phyloP scores from a whole-genome alignment of 208 protist species.

The Phytomonas francai region DNA sequence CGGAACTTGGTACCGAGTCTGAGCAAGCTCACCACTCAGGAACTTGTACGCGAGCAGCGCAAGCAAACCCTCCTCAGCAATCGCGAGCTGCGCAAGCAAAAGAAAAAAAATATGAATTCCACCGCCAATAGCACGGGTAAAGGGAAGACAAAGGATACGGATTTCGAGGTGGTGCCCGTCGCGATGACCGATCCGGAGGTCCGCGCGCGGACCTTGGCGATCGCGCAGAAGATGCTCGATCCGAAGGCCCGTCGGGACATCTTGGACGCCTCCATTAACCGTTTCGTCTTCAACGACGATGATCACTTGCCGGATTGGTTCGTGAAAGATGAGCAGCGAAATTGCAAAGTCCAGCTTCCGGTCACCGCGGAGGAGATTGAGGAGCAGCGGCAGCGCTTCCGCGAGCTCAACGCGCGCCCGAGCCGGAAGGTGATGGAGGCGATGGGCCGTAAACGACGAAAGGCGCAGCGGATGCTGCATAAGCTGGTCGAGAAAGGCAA shows the following conservation, averaged over 20 bases:
- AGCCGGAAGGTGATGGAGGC: constrained; percentile 97
- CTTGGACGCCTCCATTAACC: constrained; percentile 80
- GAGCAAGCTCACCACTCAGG: constrained; percentile 69
- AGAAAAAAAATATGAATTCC: constrained; percentile 51
- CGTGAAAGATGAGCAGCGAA: constrained; percentile 87
- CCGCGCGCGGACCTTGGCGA: constrained; percentile 79
- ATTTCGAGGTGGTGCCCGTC: constrained; percentile 85
- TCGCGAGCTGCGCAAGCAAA: constrained; percentile 62
- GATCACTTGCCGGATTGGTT: constrained; percentile 90
- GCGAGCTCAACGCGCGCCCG: constrained; percentile 92
- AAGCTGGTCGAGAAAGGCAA: constrained; percentile 86
- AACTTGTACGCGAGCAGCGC: constrained; percentile 77
- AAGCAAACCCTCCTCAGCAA: constrained; percentile 75
- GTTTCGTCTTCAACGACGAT: constrained; percentile 86
- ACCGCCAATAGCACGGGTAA: constrained; percentile 27
- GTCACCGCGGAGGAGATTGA: constrained; percentile 90
- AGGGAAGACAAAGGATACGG: constrained; percentile 46
- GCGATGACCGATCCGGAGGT: constrained; percentile 80
- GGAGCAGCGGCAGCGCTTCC: constrained; percentile 84
- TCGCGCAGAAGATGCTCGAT: constrained; percentile 83
- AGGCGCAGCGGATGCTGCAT: constrained; percentile 75
- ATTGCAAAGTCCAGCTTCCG: constrained; percentile 76
- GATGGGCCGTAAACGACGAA: constrained; percentile 91
- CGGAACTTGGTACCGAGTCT: constrained; percentile 55
- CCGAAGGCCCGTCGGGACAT: constrained; percentile 80